Evolutionary conservation across 768 basidiomycete species (phyloP).

Genomic region (Filobasidium floriforme): DNA sequence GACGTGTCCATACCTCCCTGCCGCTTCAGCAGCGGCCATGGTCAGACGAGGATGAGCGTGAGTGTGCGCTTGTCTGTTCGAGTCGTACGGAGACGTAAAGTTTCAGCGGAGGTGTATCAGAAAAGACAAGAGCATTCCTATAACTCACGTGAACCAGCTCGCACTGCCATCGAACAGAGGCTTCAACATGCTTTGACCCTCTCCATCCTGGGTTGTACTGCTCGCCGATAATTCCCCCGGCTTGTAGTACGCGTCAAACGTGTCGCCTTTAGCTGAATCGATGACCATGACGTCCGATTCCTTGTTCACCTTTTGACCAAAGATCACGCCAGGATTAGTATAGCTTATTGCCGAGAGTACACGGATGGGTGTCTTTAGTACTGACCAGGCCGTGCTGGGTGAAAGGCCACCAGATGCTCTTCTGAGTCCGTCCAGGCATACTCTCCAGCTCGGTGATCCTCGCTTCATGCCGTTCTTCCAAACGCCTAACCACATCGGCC

Average conservation of each 20-base stretch:
- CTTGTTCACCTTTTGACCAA: slow-evolving; percentile 50
- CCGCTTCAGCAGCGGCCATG: slow-evolving; percentile 77
- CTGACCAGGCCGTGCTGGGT: slow-evolving; percentile 62
- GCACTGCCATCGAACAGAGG: slow-evolving; percentile 83
- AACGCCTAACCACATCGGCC: slow-evolving; percentile 50
- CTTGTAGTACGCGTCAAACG: slow-evolving; percentile 62
- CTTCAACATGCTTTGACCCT: slow-evolving; percentile 46
- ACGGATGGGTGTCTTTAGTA: too few relatives aligned
- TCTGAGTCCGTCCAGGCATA: slow-evolving; percentile 68
- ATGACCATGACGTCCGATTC: slow-evolving; percentile 76
- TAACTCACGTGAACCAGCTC: slow-evolving; percentile 76
- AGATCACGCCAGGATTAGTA: slow-evolving; percentile 36
- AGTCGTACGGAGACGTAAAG: not conserved
- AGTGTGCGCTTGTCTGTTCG: slow-evolving; percentile 68
- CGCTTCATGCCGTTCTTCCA: slow-evolving; percentile 59
- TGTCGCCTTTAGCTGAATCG: slow-evolving; percentile 80
- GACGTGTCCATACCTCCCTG: slow-evolving; percentile 92
- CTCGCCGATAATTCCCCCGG: not conserved
- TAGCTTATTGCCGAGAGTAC: not conserved
- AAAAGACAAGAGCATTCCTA: not conserved
- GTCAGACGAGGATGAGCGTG: slow-evolving; percentile 70
- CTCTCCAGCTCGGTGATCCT: slow-evolving; percentile 66
- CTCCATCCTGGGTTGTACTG: not conserved
- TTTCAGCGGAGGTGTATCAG: not conserved
- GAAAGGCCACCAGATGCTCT: slow-evolving; percentile 94